phyloP scores from a whole-genome alignment of 768 basidiomycete genomes.

The Tricholoma furcatifolium region DNA sequence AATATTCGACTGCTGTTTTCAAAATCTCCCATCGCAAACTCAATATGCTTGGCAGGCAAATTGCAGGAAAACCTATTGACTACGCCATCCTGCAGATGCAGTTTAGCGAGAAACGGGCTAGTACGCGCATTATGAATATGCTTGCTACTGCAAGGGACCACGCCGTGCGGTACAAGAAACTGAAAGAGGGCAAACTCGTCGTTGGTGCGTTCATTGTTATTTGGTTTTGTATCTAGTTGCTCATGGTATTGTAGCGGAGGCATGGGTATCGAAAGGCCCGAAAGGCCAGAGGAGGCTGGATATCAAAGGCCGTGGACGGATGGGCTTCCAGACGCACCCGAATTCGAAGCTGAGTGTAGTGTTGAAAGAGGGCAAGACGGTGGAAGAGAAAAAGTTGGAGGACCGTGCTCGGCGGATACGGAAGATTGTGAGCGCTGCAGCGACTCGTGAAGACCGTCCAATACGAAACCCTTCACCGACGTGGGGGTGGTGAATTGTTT shows the following conservation, averaged over 20 bases:
- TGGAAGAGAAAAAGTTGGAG: constrained; percentile 62
- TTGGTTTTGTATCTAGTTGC: neutral
- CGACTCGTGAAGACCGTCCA: constrained; percentile 78
- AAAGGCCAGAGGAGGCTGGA: constrained; percentile 66
- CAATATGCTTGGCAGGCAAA: constrained; percentile 83
- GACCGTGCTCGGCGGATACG: constrained; percentile 67
- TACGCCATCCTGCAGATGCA: constrained; percentile 96
- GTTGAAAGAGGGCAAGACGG: constrained; percentile 78
- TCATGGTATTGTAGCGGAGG: constrained; percentile 58
- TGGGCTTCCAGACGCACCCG: constrained; percentile 75
- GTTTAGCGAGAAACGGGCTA: constrained; percentile 91
- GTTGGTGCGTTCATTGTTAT: constrained; percentile 60
- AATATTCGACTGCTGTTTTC: constrained; percentile 90
- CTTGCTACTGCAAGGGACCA: constrained; percentile 85
- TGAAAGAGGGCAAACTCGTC: constrained; percentile 70
- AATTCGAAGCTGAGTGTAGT: constrained; percentile 74
- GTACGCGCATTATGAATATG: constrained; percentile 84
- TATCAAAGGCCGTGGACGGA: constrained; percentile 79
- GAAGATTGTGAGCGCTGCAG: constrained; percentile 76
- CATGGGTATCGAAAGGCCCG: constrained; percentile 91
- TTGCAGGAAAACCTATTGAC: constrained; percentile 90
- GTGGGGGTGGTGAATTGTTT: constrained; percentile 71
- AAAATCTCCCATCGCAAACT: constrained; percentile 94
- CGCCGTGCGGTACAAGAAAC: constrained; percentile 72
- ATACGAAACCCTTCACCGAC: constrained; percentile 67